These are phyloP conservation scores for Forsythia suspensa DNA, from an alignment of 257 asterid genomes.

Conservation along the genomic window DNA sequence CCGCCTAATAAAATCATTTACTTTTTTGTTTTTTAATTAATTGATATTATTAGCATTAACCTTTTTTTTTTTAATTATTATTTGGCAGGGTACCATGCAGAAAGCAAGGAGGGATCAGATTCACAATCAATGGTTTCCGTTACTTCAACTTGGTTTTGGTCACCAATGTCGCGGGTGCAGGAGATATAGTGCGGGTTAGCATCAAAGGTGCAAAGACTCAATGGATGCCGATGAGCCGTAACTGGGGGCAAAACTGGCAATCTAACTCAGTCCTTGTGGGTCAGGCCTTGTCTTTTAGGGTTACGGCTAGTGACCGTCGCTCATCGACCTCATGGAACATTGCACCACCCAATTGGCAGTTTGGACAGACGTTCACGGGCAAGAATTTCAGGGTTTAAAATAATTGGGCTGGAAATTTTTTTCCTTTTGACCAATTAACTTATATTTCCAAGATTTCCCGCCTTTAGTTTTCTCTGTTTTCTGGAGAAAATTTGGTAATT, in stretches of 20 bases:
- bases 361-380: constrained; percentile 76
- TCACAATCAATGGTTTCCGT: constrained; percentile 67
- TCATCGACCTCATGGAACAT: constrained; percentile 60
- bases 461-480: background rate
- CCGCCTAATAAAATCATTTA: background rate
- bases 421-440: background rate
- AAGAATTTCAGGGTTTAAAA: constrained; percentile 57
- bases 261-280: constrained; percentile 49
- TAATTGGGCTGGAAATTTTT: background rate
- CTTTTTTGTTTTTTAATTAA: background rate
- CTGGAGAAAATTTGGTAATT: background rate
- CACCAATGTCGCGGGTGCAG: constrained; percentile 82
- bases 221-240: constrained; percentile 70
- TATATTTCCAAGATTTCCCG: constrained; percentile 8
- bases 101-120: constrained; percentile 63
- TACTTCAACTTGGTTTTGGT: constrained; percentile 69
- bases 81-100: constrained; percentile 45
- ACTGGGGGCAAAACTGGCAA: constrained; percentile 94
- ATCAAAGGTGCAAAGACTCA: constrained; percentile 58
- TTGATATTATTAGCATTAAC: background rate
- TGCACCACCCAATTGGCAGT: constrained; percentile 83
- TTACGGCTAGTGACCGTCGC: constrained; percentile 69
- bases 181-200: constrained; percentile 52
- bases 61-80: background rate
- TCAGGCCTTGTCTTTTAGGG: constrained; percentile 72